Percentiles rank a stretch among this genome's conserved stretches.
These are phyloP conservation scores for Metrosideros polymorpha DNA, from an alignment of 441 rosid genomes.

Conservation along the genomic window DNA sequence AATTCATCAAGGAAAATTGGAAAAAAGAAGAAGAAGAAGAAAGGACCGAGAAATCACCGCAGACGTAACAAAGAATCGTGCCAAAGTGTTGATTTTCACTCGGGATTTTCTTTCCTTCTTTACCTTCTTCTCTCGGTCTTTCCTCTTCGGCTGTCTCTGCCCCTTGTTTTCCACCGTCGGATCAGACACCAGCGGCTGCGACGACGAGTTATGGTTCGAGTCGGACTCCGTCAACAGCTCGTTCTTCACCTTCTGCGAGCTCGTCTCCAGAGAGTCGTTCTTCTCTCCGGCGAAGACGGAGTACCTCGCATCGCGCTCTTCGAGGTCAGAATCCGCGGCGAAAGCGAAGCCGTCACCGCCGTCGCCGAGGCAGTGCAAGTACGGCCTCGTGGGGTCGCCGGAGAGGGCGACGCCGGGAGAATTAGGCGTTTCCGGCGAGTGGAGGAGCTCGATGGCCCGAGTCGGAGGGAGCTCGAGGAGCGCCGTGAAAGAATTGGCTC, in stretches of 20 bases:
- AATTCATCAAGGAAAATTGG: not conserved
- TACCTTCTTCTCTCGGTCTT: constrained; percentile 78
- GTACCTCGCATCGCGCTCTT: constrained; percentile 53
- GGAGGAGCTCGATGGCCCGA: constrained; percentile 78
- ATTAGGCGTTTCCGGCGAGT: constrained; percentile 30
- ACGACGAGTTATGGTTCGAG: constrained; percentile 21
- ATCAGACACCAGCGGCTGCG: constrained; percentile 37
- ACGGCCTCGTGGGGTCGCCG: not conserved
- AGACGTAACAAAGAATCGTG: not conserved
- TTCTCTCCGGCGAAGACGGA: constrained; percentile 39
- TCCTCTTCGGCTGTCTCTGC: constrained; percentile 53
- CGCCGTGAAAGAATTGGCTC: constrained; percentile 73
- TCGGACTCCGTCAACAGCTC: constrained; percentile 54
- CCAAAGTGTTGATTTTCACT: not conserved
- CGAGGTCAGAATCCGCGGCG: constrained; percentile 28
- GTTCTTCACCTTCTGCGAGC: constrained; percentile 46
- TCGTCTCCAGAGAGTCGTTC: constrained; percentile 35
- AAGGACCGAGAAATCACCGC: not conserved
- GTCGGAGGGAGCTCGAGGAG: constrained; percentile 74
- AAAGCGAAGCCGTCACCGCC: constrained; percentile 31
- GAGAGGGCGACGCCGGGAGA: not conserved
- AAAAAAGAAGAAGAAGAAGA: not conserved
- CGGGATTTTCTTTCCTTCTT: not conserved
- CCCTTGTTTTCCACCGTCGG: constrained; percentile 29
- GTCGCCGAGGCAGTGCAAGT: constrained; percentile 12